phyloP scores from a whole-genome alignment of 176 grass and related monocot genomes.

The Ampelocalamus luodianensis region DNA sequence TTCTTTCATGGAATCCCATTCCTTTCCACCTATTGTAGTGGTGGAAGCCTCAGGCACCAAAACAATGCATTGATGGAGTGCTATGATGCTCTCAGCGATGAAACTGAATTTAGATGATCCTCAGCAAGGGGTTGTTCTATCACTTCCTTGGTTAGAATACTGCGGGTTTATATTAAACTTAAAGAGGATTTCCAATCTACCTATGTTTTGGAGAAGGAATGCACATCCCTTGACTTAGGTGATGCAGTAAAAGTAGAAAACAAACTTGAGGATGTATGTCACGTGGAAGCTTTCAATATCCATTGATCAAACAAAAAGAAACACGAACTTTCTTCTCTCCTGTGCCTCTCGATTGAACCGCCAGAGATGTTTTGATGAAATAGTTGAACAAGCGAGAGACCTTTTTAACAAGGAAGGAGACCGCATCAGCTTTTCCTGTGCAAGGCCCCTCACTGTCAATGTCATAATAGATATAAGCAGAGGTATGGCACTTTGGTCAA shows the following conservation, averaged over 20 bases:
- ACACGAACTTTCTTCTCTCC: not conserved
- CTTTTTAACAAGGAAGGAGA: no score
- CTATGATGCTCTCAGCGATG: not conserved
- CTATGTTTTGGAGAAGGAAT: conserved; percentile 9
- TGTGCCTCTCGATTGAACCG: not conserved
- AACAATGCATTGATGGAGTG: not conserved
- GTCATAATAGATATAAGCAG: no score
- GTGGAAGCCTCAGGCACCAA: not conserved
- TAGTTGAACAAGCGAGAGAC: no score
- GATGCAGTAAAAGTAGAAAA: not conserved
- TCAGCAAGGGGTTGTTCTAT: not conserved
- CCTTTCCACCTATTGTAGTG: not conserved
- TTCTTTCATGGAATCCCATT: not conserved
- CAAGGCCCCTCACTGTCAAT: no score
- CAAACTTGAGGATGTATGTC: not conserved
- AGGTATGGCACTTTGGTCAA: no score
- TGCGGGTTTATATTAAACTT: not conserved
- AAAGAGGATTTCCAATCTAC: conserved; percentile 16
- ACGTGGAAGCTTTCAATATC: conserved; percentile 4
- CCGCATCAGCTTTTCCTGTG: no score
- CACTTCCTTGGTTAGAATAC: conserved; percentile 16
- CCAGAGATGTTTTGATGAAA: no score
- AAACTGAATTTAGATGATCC: not conserved
- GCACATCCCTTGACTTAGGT: conserved; percentile 1
- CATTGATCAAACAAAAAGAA: conserved; percentile 5